phyloP scores from a whole-genome alignment of 257 asterid species.

The Euphrasia confusa region DNA sequence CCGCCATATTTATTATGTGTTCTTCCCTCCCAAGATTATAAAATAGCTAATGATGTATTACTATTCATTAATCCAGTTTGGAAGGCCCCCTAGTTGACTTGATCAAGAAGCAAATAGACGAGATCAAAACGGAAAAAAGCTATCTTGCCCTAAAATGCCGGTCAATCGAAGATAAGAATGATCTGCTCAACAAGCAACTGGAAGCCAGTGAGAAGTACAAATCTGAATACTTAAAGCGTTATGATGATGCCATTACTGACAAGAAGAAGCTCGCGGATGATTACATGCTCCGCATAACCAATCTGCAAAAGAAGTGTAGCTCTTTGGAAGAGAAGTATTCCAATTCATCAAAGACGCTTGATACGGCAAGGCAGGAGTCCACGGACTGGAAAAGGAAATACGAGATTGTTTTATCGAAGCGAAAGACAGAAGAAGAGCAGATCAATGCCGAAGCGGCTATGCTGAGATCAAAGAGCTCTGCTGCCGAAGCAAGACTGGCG shows the following conservation, averaged over 20 bases:
- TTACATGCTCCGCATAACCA: conserved; percentile 63
- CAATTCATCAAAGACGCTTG: conserved; percentile 57
- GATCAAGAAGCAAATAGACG: conserved; percentile 75
- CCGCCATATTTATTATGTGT: conserved; percentile 1
- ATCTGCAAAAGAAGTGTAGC: conserved; percentile 71
- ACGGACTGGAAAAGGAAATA: conserved; percentile 86
- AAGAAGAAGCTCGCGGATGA: conserved; percentile 76
- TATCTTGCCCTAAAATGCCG: conserved; percentile 78
- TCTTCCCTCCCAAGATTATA: conserved; percentile 8
- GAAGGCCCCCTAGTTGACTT: conserved; percentile 91
- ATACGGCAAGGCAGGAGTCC: conserved; percentile 59
- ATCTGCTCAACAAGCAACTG: conserved; percentile 71
- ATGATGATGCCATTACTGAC: conserved; percentile 80
- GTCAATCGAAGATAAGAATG: conserved; percentile 73
- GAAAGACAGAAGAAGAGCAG: conserved; percentile 79
- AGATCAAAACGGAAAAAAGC: conserved; percentile 71
- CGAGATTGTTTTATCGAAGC: conserved; percentile 57
- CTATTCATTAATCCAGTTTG: conserved; percentile 45
- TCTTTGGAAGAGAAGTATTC: conserved; percentile 80
- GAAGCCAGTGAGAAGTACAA: conserved; percentile 86
- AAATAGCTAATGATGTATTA: conserved; percentile 20
- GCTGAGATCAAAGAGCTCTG: conserved; percentile 77
- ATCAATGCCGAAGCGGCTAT: conserved; percentile 61
- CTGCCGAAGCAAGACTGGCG: conserved; percentile 96
- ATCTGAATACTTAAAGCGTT: conserved; percentile 86